A percentile compares a stretch with the other conserved stretches of the same genome.
Conservation (phyloP, 371 early-diverging fungal genomes). For the Capillidium heterosporum region DNA sequence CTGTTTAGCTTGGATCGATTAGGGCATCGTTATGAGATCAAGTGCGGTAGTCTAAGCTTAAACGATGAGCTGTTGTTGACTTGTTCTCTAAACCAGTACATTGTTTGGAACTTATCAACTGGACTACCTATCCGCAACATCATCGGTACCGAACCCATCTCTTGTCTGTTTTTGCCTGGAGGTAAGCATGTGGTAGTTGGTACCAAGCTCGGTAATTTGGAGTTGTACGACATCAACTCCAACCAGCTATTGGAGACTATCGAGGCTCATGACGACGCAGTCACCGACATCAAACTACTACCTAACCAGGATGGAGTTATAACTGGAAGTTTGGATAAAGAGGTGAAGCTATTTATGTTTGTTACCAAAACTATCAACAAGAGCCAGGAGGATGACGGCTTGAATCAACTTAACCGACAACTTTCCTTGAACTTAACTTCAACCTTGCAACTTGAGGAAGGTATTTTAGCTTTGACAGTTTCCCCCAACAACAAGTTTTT, state of each 20-base stretch:
- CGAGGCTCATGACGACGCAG: constrained; percentile 73
- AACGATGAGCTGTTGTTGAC: constrained; percentile 76
- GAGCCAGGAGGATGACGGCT: not conserved
- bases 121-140: constrained; percentile 67
- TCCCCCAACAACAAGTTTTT: constrained; percentile 71
- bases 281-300: constrained; percentile 72
- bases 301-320: constrained; percentile 77
- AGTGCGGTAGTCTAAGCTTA: constrained; percentile 61
- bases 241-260: constrained; percentile 61
- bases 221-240: constrained; percentile 72
- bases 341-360: constrained; percentile 95
- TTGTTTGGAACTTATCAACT: constrained; percentile 77
- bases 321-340: constrained; percentile 85
- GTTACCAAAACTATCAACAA: constrained; percentile 17
- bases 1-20: constrained; percentile 50
- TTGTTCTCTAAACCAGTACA: constrained; percentile 56
- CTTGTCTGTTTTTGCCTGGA: constrained; percentile 79
- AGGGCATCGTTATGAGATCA: constrained; percentile 85
- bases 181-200: constrained; percentile 73
- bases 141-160: constrained; percentile 68
- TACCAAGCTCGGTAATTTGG: constrained; percentile 74
- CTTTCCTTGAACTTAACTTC: constrained; percentile 67
- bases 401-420: constrained; percentile 16
- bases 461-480: constrained; percentile 68
- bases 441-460: constrained; percentile 85